These are phyloP conservation scores for Salvia rosmarinus DNA, from an alignment of 257 asterid species.

Conservation along the genomic window DNA sequence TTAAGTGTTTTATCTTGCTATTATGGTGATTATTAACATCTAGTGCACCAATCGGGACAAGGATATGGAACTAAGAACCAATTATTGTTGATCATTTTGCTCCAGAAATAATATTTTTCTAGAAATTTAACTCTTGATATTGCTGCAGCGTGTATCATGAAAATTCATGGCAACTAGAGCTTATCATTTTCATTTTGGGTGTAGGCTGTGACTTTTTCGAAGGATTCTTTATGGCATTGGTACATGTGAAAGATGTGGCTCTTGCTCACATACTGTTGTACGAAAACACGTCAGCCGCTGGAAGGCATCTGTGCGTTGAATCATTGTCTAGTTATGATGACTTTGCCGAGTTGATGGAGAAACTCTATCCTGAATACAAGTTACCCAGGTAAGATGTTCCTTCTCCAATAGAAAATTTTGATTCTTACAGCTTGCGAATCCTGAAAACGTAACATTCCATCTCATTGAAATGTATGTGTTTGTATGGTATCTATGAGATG, in stretches of 20 bases:
- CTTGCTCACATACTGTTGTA: conserved; percentile 77
- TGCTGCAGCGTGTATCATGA: not conserved
- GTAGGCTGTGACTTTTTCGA: conserved; percentile 33
- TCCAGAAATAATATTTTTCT: not conserved
- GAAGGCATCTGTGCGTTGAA: conserved; percentile 82
- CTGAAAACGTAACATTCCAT: not conserved
- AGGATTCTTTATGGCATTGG: conserved; percentile 66
- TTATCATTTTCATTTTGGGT: conserved; percentile 18
- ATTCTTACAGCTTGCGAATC: too few species aligned
- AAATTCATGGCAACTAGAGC: not conserved
- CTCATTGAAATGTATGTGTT: not conserved
- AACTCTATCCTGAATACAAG: conserved; percentile 72
- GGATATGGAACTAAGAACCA: not conserved
- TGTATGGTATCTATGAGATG: not conserved
- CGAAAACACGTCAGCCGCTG: conserved; percentile 69
- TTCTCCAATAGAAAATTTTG: not conserved
- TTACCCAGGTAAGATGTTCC: conserved; percentile 59
- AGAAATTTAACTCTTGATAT: not conserved
- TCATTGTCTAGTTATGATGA: conserved; percentile 71
- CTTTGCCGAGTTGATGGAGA: conserved; percentile 73
- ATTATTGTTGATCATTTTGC: not conserved
- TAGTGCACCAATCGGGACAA: too few species aligned
- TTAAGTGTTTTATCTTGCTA: too few species aligned
- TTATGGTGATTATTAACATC: too few species aligned
- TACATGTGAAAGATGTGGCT: conserved; percentile 86